Conservation (phyloP, 768 basidiomycete species). For the Mycena chlorophos region DNA sequence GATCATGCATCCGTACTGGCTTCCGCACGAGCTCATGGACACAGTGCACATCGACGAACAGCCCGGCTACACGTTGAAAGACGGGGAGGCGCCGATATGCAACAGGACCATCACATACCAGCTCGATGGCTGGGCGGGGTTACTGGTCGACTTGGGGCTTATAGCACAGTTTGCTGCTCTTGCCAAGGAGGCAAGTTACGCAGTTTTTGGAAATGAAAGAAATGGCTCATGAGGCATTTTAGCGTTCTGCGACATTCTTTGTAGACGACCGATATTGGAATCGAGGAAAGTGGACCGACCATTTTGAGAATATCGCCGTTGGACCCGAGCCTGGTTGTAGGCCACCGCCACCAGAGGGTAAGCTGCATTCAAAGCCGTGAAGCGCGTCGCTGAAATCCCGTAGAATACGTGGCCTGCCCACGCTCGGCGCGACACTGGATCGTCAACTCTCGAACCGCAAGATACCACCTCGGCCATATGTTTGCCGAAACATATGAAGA, state of each 20-base stretch:
- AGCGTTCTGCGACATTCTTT: conserved; percentile 68
- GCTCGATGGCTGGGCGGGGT: conserved; percentile 64
- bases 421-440: conserved; percentile 62
- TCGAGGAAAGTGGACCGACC: conserved; percentile 72
- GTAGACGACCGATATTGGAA: conserved; percentile 74
- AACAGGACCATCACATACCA: conserved; percentile 70
- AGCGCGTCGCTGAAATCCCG: conserved; percentile 4
- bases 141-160: conserved; percentile 64
- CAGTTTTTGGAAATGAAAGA: background rate
- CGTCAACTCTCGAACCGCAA: conserved; percentile 63
- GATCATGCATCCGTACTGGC: conserved; percentile 57
- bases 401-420: conserved; percentile 75
- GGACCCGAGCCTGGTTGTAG: conserved; percentile 62
- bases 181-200: conserved; percentile 56
- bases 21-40: conserved; percentile 34
- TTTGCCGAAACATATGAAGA: conserved; percentile 63
- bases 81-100: conserved; percentile 40
- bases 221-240: conserved; percentile 8
- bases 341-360: conserved; percentile 65
- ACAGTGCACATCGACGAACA: conserved; percentile 33
- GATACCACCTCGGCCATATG: conserved; percentile 58
- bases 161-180: conserved; percentile 68
- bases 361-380: conserved; percentile 10
- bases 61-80: conserved; percentile 22
- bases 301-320: conserved; percentile 55